These are phyloP conservation scores for Rhizophagus prolifer DNA, from an alignment of 192 early-diverging fungal species.

Conservation along the genomic window DNA sequence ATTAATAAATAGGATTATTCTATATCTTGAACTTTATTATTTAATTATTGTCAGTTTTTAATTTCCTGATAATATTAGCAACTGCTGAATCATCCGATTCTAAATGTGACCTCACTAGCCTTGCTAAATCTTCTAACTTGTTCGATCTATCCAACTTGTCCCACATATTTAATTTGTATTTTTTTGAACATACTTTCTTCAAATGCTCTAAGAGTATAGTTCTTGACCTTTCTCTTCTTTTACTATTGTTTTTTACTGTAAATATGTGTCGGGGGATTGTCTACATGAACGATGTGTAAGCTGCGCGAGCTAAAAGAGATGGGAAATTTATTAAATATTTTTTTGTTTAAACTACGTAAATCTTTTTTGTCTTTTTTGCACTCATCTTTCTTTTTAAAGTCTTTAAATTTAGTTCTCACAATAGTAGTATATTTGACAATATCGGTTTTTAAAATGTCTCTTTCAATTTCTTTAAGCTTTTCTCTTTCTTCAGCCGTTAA, in stretches of 20 bases:
- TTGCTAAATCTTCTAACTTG: too few species aligned
- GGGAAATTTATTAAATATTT: too few species aligned
- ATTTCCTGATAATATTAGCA: too few species aligned
- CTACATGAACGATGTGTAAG: not conserved
- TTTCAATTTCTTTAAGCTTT: too few species aligned
- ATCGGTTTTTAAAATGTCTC: not conserved
- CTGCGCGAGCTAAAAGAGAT: too few species aligned
- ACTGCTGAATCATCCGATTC: too few species aligned
- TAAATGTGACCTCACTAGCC: too few species aligned
- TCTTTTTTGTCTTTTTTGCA: not conserved
- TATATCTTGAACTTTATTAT: too few species aligned
- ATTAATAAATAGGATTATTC: too few species aligned
- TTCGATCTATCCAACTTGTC: too few species aligned
- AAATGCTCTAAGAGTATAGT: not conserved
- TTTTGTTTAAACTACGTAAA: not conserved
- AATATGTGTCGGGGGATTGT: slow-evolving; percentile 2
- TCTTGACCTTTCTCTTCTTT: not conserved
- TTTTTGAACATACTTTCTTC: not conserved
- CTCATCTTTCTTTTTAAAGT: not conserved
- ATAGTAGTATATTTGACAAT: not conserved
- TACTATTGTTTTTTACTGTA: not conserved
- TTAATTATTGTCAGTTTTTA: too few species aligned
- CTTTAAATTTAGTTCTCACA: not conserved
- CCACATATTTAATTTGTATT: too few species aligned
- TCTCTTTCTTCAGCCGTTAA: not conserved